Evolutionary conservation across 139 green algal species (phyloP), one percentile per base, ranked within the genome.

Genomic region (Chlamydomonas eustigma): DNA sequence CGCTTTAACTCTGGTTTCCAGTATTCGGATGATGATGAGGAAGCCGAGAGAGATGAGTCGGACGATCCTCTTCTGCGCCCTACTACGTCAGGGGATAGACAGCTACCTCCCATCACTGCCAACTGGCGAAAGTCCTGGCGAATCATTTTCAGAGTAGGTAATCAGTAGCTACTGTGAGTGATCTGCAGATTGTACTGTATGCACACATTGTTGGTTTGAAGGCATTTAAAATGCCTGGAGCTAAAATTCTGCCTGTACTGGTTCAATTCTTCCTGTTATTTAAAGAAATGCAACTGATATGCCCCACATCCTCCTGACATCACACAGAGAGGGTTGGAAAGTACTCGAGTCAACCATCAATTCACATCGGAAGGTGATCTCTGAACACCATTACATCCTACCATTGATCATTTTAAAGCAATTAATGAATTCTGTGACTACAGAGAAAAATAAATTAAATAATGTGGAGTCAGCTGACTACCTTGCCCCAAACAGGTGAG

Each of bases 381-480:
- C 44, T 58, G 44, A 58, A 28, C 12, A 18, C 44, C 12, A 28
- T 12, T 28, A 58, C 12, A 58, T 58, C 44, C 44, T n/a, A n/a
- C n/a, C n/a, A n/a, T n/a, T n/a, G n/a, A n/a, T n/a, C n/a, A n/a
- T n/a, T n/a, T n/a, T n/a, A n/a, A n/a, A n/a, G n/a, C n/a, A n/a
- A n/a, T n/a, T n/a, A n/a, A n/a, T n/a, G n/a, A n/a, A n/a, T n/a
- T n/a, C n/a, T n/a, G n/a, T 77, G 30, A 4, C 51, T 72, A 50
- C 84, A 86, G 91, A 97, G 79, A 87, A 85, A 18, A 67, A 73
- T n/a, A 84, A 83, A 66, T 80, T 95, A 50, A 83, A 81, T 34
- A 76, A 86, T 25, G 83, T 90, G 37, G 89, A 97, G 81, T 89
- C 81, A 75, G 95, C 97, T 35, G 92, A 97, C 85, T 97, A 97